Evolutionary conservation across 2,329 filamentous ascomycete species (phyloP).

Genomic region (Akanthomyces dipterigenus): DNA sequence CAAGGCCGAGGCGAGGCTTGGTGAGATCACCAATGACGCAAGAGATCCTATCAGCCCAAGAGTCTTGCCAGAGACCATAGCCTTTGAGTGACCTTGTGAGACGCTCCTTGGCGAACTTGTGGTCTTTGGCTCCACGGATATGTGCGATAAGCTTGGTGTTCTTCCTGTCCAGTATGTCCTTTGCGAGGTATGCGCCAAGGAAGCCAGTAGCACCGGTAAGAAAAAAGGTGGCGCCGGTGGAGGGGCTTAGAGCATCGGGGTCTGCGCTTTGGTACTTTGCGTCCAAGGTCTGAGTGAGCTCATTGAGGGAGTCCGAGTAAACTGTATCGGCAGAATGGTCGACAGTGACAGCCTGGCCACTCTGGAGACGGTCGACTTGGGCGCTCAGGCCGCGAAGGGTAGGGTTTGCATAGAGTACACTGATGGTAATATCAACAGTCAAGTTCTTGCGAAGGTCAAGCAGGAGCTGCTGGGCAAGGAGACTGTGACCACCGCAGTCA

Average conservation of each 20-base stretch:
- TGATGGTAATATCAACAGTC: conserved; percentile 26
- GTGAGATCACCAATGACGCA: conserved; percentile 68
- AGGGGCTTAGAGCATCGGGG: conserved; percentile 16
- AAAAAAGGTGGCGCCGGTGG: conserved; percentile 54
- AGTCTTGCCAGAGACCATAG: conserved; percentile 71
- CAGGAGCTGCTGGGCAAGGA: conserved; percentile 67
- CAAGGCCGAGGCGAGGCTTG: conserved; percentile 67
- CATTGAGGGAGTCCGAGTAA: conserved; percentile 46
- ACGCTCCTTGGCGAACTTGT: conserved; percentile 54
- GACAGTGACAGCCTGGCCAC: background rate
- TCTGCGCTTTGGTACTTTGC: conserved; percentile 30
- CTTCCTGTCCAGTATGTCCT: conserved; percentile 60
- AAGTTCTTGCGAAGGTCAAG: conserved; percentile 41
- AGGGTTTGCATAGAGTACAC: conserved; percentile 23
- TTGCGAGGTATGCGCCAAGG: conserved; percentile 72
- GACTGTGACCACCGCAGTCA: conserved; percentile 32
- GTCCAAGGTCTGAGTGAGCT: conserved; percentile 44
- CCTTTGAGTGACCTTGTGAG: conserved; percentile 62
- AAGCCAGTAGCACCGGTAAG: conserved; percentile 77
- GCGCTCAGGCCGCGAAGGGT: conserved; percentile 23
- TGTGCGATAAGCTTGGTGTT: conserved; percentile 54
- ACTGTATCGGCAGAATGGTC: conserved; percentile 29
- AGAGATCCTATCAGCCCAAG: conserved; percentile 59
- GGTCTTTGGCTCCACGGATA: conserved; percentile 59
- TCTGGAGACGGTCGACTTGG: conserved; percentile 24